A percentile compares a stretch with the other conserved stretches of the same genome.
These are phyloP conservation scores for Naematelia encephala DNA, from an alignment of 768 basidiomycete genomes.

Conservation along the genomic window DNA sequence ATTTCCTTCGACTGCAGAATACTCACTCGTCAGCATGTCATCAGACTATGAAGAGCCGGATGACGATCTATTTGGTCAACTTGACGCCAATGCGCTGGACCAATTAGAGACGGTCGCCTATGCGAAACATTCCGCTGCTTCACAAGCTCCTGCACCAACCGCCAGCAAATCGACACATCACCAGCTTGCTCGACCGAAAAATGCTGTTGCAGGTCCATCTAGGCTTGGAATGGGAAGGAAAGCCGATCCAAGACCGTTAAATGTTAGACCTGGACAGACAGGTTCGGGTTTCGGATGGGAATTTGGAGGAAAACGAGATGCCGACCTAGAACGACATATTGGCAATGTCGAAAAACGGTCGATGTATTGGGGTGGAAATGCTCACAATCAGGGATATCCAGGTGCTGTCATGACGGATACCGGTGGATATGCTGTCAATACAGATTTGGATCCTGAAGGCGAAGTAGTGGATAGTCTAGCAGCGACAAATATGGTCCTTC, in stretches of 20 bases:
- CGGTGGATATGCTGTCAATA: slow-evolving; percentile 12
- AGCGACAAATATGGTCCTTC: background rate
- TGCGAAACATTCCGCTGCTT: slow-evolving; percentile 16
- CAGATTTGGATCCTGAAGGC: slow-evolving; percentile 13
- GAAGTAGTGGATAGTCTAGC: slow-evolving; percentile 22
- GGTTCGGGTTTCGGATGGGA: slow-evolving; percentile 39
- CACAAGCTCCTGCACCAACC: slow-evolving; percentile 15
- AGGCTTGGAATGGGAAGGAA: slow-evolving; percentile 1
- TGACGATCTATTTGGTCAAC: slow-evolving; percentile 34
- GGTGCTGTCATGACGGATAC: slow-evolving; percentile 13
- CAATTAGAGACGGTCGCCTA: slow-evolving; percentile 22
- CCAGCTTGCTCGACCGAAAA: slow-evolving; percentile 25
- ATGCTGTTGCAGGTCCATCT: slow-evolving; percentile 8
- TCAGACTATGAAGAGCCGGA: slow-evolving; percentile 9
- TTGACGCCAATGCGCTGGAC: slow-evolving; percentile 15
- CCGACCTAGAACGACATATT: slow-evolving; percentile 31
- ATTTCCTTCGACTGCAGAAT: background rate
- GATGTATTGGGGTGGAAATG: slow-evolving; percentile 19
- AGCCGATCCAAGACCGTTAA: slow-evolving; percentile 31
- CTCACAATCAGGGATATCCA: slow-evolving; percentile 12
- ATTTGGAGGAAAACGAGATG: slow-evolving; percentile 35
- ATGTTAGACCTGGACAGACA: slow-evolving; percentile 28
- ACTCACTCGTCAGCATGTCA: background rate
- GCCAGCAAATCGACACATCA: slow-evolving; percentile 24
- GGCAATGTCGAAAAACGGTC: slow-evolving; percentile 20